Evolutionary conservation across 176 grass and related monocot species (phyloP).

Genomic region (Oryza glaberrima): DNA sequence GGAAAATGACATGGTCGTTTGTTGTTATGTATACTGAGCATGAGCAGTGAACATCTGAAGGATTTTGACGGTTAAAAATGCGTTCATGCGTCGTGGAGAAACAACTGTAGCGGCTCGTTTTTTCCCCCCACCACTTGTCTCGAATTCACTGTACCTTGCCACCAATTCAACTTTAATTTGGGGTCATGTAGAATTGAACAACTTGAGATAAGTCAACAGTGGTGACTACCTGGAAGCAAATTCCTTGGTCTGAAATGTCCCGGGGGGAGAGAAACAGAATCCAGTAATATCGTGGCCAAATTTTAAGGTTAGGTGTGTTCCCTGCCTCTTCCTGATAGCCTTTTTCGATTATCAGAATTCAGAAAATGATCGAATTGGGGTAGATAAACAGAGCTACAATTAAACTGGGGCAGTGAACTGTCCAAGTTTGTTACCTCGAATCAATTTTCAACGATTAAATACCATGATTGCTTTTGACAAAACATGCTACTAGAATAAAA

Average conservation of each 20-base stretch:
- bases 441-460: background rate
- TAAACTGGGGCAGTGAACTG: background rate
- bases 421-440: constrained; percentile 11
- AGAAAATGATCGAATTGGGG: background rate
- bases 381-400: background rate
- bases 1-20: constrained; percentile 38
- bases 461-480: constrained; percentile 38
- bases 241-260: constrained; percentile 42
- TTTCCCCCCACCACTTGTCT: background rate
- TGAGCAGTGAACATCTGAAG: background rate
- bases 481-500: constrained; percentile 13
- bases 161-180: background rate
- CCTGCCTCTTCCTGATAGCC: constrained; percentile 19
- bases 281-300: constrained; percentile 12
- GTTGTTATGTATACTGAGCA: constrained; percentile 10
- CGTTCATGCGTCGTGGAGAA: constrained; percentile 8
- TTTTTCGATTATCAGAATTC: constrained; percentile 7
- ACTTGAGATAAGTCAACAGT: constrained; percentile 32
- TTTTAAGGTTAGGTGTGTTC: constrained; percentile 45
- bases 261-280: background rate
- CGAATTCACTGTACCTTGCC: constrained; percentile 9
- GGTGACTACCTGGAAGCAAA: constrained; percentile 36
- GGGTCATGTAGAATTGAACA: constrained; percentile 7
- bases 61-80: constrained; percentile 32
- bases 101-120: constrained; percentile 2